Percentiles rank a stretch among this genome's conserved stretches.
phyloP scores from a whole-genome alignment of 2,329 filamentous ascomycete genomes.

The Akanthomyces dipterigenus region DNA sequence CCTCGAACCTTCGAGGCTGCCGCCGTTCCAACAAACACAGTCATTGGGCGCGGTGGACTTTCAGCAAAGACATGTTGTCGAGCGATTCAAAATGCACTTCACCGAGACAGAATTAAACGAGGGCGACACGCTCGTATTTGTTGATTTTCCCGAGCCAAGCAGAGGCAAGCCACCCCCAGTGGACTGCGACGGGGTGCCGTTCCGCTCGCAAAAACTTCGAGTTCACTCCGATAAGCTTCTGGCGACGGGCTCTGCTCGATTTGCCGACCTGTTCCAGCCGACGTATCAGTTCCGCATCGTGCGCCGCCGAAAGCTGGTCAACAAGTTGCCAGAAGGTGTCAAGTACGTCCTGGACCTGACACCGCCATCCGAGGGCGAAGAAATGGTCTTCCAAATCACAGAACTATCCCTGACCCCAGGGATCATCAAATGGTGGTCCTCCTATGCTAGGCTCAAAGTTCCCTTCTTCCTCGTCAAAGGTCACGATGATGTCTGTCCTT shows the following conservation, averaged over 20 bases:
- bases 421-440: conserved; percentile 48
- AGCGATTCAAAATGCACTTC: conserved; percentile 15
- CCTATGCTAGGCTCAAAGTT: conserved; percentile 26
- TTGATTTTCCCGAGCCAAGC: conserved; percentile 29
- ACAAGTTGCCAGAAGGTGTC: conserved; percentile 35
- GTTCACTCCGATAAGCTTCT: conserved; percentile 42
- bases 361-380: conserved; percentile 54
- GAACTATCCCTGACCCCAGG: conserved; percentile 51
- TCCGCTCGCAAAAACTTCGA: conserved; percentile 31
- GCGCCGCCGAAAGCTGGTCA: conserved; percentile 30
- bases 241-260: conserved; percentile 39
- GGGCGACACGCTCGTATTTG: conserved; percentile 39
- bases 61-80: background rate
- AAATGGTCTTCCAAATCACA: conserved; percentile 51
- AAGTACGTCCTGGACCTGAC: conserved; percentile 58
- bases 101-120: conserved; percentile 15
- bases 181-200: conserved; percentile 30
- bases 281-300: conserved; percentile 33
- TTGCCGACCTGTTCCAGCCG: conserved; percentile 38
- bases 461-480: conserved; percentile 28
- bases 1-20: background rate
- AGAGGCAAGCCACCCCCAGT: conserved; percentile 14
- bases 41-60: background rate
- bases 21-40: background rate
- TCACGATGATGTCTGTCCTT: conserved; percentile 35